Base-by-base conservation (phyloP, 2,329 filamentous ascomycete genomes). In the Fusarium nygamai region DNA sequence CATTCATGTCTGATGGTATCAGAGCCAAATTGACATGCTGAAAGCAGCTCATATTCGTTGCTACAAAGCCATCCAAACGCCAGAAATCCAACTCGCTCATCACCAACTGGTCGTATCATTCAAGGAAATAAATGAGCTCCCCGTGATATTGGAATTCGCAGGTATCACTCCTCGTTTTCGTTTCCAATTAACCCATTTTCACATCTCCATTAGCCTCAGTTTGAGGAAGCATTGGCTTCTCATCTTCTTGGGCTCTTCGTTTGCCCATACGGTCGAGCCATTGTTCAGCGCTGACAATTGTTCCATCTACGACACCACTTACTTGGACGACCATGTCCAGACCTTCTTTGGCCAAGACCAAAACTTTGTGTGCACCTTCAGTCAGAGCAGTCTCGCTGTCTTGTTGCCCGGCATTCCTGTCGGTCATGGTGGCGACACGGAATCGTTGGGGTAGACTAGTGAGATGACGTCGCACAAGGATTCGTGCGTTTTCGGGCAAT, bases 281-380 rank as follows among this genome's bases (percentile, higher is more conserved):
- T 76, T 92, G 91, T 82, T 98, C 96, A 1, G 96, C 96, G 77
- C 93, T 96, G 63, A 93, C 89, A 61, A 98, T 93, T 1, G 96
- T 98, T 61, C 94, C 93, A 76, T 97, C 94, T 14, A 98, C 88
- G 5, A 98, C 94, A 10, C 92, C 91, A 46, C 92, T 96, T 57
- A 99, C 94, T 81, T 98, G 95, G 2, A 91, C 89, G 88, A 98
- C 95, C 92, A 98, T 98, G 76, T 98, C 95, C 20, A 98, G 86
- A 0, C 95, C 94, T 81, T 98, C 96, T 78, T 93, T 93, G 12
- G 96, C 96, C 59, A 98, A 90, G 3, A 96, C 91, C 19, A 98
- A 85, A 64, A 97, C 95, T 46, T 93, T 89, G 76, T 95, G 92
- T 0, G 94, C 95, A 59, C 87, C 87, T 33, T 91, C 88, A 27